Evolutionary conservation across 345 rosid species (phyloP), one percentile per base, ranked within the genome.

Genomic region (Camelina sativa): DNA sequence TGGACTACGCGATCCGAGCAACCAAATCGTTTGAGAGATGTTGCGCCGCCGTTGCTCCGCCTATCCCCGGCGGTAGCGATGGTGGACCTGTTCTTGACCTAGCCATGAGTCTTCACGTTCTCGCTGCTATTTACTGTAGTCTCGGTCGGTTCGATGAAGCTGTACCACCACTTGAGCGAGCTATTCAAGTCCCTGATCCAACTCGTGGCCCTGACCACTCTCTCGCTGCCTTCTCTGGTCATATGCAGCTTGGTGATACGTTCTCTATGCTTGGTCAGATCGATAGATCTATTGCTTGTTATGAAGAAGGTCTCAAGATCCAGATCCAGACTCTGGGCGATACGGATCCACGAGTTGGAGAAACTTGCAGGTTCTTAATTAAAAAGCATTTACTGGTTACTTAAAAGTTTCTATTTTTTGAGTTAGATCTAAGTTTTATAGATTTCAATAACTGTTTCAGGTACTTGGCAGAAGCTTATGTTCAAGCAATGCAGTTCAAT

Each of bases 401-500:
- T n/a, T 37, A 20, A 57, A 58, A 47, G 65, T 23, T 66, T 1
- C 20, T 38, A 1, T 30, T 4, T 59, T 22, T 1, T 1, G 2
- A 3, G 12, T 23, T 58, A 74, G 57, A 65, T 64, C 77, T 46
- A 20, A 65, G 7, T 65, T 25, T 25, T 25, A 25, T 25, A 3
- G 28, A 25, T 25, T 25, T 25, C 28, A 25, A 25, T 25, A 25
- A 25, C 3, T 1, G 28, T 25, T 47, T 46, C 84, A 96, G 99
- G 86, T 96, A 92, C 82, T 84, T 96, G 62, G 94, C 98, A 6
- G 99, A 96, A 86, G 97, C 98, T 12, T 91, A 89, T 74, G 99
- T 96, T 76, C 99, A 96, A 61, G 99, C 98, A 58, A 91, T 96
- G 99, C 96, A 92, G 76, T 96, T 96, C 77, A 93, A 89, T 68